These are phyloP conservation scores for Boletus sp. DNA, from an alignment of 768 basidiomycete genomes.

Conservation along the genomic window DNA sequence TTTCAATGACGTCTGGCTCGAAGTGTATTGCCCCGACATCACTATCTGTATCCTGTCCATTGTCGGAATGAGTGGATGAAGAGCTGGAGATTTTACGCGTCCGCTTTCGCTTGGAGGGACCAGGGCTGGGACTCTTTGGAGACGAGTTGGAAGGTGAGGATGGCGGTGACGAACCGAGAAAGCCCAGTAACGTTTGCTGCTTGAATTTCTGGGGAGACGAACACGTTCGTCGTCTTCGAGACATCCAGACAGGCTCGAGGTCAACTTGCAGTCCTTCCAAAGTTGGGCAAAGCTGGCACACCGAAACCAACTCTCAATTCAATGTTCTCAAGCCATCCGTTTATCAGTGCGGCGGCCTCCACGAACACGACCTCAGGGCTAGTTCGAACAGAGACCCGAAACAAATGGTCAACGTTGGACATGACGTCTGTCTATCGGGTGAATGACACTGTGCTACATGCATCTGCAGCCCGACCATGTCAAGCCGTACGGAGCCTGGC, in stretches of 20 bases:
- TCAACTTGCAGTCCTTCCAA: background rate
- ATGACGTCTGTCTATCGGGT: background rate
- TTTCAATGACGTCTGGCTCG: constrained; percentile 32
- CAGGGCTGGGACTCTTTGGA: constrained; percentile 1
- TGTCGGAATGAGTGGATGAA: constrained; percentile 14
- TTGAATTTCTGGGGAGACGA: constrained; percentile 30
- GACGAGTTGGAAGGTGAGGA: constrained; percentile 12
- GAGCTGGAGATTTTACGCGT: constrained; percentile 9
- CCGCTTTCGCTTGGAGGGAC: constrained; percentile 16
- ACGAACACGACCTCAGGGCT: no score
- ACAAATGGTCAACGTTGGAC: background rate
- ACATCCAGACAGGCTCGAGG: constrained; percentile 1
- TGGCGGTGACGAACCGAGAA: constrained; percentile 30
- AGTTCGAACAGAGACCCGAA: no score
- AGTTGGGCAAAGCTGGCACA: no score
- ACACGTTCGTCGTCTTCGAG: constrained; percentile 3
- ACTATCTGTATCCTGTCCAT: constrained; percentile 34
- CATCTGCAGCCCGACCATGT: constrained; percentile 8
- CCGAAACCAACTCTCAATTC: background rate
- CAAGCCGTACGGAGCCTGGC: constrained; percentile 60
- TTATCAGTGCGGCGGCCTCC: background rate
- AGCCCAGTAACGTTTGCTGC: constrained; percentile 44
- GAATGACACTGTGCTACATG: background rate
- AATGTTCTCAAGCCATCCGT: background rate
- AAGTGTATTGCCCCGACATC: constrained; percentile 53